phyloP scores from a whole-genome alignment of 1,284 basidiomycete genomes.

The Sporisorium reilianum region DNA sequence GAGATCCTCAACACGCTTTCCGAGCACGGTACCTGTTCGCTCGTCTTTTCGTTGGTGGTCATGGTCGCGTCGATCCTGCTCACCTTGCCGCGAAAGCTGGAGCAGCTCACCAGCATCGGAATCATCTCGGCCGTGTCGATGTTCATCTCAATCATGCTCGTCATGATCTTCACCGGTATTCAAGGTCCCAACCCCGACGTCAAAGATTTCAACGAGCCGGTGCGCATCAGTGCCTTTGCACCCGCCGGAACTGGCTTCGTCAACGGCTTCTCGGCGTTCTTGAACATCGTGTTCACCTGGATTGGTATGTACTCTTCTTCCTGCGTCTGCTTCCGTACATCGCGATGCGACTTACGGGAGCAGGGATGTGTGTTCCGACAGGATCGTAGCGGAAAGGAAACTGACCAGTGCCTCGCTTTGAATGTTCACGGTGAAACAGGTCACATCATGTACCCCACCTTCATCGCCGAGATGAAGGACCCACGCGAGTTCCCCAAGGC shows the following conservation, averaged over 20 bases:
- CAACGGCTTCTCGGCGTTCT: conserved; percentile 71
- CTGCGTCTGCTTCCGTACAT: not conserved
- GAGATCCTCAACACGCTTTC: conserved; percentile 75
- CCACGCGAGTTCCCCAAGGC: conserved; percentile 77
- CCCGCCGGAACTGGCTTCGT: conserved; percentile 74
- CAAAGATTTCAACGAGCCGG: conserved; percentile 37
- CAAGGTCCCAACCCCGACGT: conserved; percentile 52
- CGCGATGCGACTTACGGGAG: too few relatives aligned
- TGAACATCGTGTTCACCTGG: conserved; percentile 75
- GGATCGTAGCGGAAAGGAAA: not conserved
- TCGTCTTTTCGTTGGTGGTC: conserved; percentile 73
- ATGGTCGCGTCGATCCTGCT: conserved; percentile 57
- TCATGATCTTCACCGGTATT: conserved; percentile 55
- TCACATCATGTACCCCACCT: conserved; percentile 73
- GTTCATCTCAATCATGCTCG: conserved; percentile 61
- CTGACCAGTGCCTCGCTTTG: too few relatives aligned
- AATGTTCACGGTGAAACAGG: too few relatives aligned
- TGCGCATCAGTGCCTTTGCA: conserved; percentile 57
- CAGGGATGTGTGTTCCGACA: too few relatives aligned
- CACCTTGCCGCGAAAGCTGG: conserved; percentile 61
- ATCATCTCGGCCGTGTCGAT: conserved; percentile 62
- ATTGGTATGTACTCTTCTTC: conserved; percentile 69
- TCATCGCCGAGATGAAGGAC: conserved; percentile 75
- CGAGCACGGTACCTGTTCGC: conserved; percentile 74
- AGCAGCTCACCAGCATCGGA: conserved; percentile 59